Conservation (phyloP, 176 grass and related monocot species). For the Raddia guianensis region DNA sequence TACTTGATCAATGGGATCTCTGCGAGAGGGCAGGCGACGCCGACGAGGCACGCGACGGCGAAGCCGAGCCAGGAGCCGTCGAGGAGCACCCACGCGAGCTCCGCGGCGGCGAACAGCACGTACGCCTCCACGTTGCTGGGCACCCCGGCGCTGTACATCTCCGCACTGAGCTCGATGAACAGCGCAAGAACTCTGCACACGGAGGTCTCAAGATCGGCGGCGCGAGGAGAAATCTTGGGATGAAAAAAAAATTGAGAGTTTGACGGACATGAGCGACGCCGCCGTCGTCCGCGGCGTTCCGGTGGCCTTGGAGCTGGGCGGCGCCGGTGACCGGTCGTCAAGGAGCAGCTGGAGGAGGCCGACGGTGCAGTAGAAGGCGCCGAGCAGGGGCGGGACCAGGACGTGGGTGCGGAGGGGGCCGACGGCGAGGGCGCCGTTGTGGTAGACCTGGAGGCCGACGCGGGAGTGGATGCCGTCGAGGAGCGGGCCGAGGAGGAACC, state of each 20-base stretch:
- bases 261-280: slow-evolving; percentile 55
- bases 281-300: slow-evolving; percentile 58
- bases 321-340: slow-evolving; percentile 44
- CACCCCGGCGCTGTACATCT: slow-evolving; percentile 77
- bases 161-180: slow-evolving; percentile 88
- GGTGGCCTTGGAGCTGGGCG: slow-evolving; percentile 45
- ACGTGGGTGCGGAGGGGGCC: slow-evolving; percentile 78
- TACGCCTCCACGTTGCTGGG: slow-evolving; percentile 64
- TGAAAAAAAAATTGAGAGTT: not conserved
- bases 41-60: slow-evolving; percentile 80
- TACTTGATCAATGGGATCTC: slow-evolving; percentile 92
- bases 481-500: slow-evolving; percentile 77
- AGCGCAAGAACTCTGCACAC: slow-evolving; percentile 59
- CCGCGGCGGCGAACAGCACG: slow-evolving; percentile 65
- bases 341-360: slow-evolving; percentile 71
- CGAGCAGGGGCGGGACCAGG: slow-evolving; percentile 82
- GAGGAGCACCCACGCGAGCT: slow-evolving; percentile 76
- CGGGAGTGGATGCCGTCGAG: slow-evolving; percentile 87
- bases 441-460: slow-evolving; percentile 74
- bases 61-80: slow-evolving; percentile 88
- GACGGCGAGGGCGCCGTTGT: slow-evolving; percentile 61
- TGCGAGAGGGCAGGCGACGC: slow-evolving; percentile 69
- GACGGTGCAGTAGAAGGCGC: slow-evolving; percentile 75
- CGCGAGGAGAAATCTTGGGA: not conserved
- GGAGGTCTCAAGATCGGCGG: not conserved